Base-by-base conservation (phyloP, 2,329 filamentous ascomycete genomes). In the Colletotrichum endophyticum region DNA sequence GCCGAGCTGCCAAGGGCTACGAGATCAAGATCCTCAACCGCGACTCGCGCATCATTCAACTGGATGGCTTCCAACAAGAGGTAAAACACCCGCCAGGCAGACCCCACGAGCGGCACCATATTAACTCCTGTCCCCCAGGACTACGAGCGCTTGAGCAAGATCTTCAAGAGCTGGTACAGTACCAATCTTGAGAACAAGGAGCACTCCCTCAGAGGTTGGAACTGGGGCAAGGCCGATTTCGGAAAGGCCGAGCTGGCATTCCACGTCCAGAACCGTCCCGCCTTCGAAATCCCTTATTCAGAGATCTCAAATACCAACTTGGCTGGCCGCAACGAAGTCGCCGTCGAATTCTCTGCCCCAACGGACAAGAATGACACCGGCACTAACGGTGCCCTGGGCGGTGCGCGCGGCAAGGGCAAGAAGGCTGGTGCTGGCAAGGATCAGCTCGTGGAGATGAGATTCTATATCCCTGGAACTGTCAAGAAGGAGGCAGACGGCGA, bases 171-270 rank as follows among this genome's bases (percentile, higher is more conserved):
- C 82, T 99, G 96, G 95, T 99, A 99, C 87, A 97, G 95, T 87
- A 94, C 97, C 82, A 96, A 93, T 81, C 91, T 99, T 75, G 96
- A 99, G 84, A 95, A 92, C 84, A 95, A 95, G 85, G 97, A 99
- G 86, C 97, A 99, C 85, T 96, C 97, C 28, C 89, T 99, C 75
- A 93, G 97, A 80, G 97, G 97, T 73, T 99, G 97, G 97, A 99
- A 99, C 85, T 99, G 97, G 98, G 97, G 97, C 82, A 99, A 99
- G 87, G 95, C 95, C 79, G 97, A 99, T 82, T 98, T 99, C 84
- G 94, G 94, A 77, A 98, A 99, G 86, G 94, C 96, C 71, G 97
- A 99, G 87, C 92, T 99, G 72, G 92, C 95, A 34, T 99, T 99
- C 89, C 99, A 96, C 84, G 97, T 99, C 49, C 96, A 98, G 84